Percentiles rank a stretch among this genome's conserved stretches.
phyloP scores from a whole-genome alignment of 345 rosid genomes.

The Isatis tinctoria region DNA sequence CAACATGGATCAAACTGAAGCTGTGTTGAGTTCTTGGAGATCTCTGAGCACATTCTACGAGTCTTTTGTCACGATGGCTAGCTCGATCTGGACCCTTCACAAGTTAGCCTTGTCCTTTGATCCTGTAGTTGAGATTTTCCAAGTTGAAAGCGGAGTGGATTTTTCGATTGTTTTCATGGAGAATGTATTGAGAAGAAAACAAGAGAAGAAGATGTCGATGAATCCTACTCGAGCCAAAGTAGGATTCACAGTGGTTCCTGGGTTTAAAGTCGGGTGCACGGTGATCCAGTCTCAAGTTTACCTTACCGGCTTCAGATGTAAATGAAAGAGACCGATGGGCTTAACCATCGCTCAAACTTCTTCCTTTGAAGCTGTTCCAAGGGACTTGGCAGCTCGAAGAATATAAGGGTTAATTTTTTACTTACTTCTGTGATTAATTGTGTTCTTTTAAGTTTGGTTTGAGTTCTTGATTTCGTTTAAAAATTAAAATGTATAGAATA shows the following conservation, averaged over 20 bases:
- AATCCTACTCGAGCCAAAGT: conserved; percentile 52
- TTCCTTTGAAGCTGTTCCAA: not conserved
- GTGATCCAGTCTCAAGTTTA: conserved; percentile 80
- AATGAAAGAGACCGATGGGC: conserved; percentile 28
- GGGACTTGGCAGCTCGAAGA: conserved; percentile 8
- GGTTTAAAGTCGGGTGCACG: conserved; percentile 73
- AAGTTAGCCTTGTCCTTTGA: conserved; percentile 80
- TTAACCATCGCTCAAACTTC: not conserved
- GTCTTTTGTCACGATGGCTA: conserved; percentile 81
- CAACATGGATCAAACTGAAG: conserved; percentile 63
- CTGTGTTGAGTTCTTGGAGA: conserved; percentile 80
- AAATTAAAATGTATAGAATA: conserved; percentile 24
- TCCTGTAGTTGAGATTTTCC: conserved; percentile 80
- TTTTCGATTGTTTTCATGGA: conserved; percentile 85
- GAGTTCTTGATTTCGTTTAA: conserved; percentile 16
- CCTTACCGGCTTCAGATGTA: conserved; percentile 45
- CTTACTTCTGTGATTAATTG: conserved; percentile 28
- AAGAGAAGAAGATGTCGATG: conserved; percentile 9
- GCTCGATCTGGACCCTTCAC: conserved; percentile 77
- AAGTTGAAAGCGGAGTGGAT: conserved; percentile 75
- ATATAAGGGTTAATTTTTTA: not conserved
- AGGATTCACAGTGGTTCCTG: conserved; percentile 89
- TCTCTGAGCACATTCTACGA: conserved; percentile 63
- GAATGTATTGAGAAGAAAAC: conserved; percentile 48
- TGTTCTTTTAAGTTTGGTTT: conserved; percentile 10